A percentile compares a stretch with the other conserved stretches of the same genome.
phyloP scores from a whole-genome alignment of 192 early-diverging fungal genomes.

The Rhizophlyctis rosea region DNA sequence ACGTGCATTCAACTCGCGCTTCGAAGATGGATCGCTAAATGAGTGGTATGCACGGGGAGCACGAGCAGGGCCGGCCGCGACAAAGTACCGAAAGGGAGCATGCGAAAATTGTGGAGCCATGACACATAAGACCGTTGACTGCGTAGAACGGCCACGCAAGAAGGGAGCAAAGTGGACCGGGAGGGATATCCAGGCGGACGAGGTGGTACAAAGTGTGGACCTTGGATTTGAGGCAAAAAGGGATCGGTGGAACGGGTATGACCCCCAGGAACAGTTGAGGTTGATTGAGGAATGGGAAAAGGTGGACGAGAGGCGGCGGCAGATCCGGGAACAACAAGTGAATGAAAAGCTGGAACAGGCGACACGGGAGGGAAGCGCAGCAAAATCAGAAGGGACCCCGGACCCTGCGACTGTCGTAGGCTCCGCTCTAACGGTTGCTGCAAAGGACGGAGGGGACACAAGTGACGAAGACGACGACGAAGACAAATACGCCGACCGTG shows the following conservation, averaged over 20 bases:
- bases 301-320: constrained; percentile 81
- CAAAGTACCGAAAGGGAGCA: constrained; percentile 90
- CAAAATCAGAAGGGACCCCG: neutral
- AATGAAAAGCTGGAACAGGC: constrained; percentile 38
- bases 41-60: constrained; percentile 80
- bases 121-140: constrained; percentile 91
- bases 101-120: constrained; percentile 98
- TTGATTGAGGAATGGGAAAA: constrained; percentile 87
- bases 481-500: constrained; percentile 83
- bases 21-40: constrained; percentile 37
- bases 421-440: constrained; percentile 38
- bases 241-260: constrained; percentile 98
- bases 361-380: constrained; percentile 2
- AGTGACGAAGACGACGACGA: constrained; percentile 84
- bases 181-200: constrained; percentile 79
- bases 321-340: constrained; percentile 66
- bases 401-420: constrained; percentile 8
- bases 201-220: constrained; percentile 69
- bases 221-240: constrained; percentile 93
- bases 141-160: constrained; percentile 88
- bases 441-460: constrained; percentile 38
- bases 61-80: constrained; percentile 71
- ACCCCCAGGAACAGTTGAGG: constrained; percentile 78
- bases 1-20: constrained; percentile 36
- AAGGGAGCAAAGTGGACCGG: constrained; percentile 87